Conservation (phyloP, 2,329 filamentous ascomycete species). For the Paradendryphiella salina region DNA sequence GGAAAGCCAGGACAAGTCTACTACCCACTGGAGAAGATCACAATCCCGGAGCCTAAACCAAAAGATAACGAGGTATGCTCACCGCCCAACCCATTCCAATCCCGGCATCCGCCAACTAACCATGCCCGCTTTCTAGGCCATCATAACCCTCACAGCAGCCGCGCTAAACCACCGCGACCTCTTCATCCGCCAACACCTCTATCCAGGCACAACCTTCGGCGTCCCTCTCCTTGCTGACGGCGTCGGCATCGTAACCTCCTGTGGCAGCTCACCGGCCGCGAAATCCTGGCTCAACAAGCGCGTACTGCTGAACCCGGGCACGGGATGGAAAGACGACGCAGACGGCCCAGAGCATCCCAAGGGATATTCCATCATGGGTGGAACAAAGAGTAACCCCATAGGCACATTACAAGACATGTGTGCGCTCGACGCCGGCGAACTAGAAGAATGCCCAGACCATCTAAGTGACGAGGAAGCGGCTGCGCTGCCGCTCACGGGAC, state of each 20-base stretch:
- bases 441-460: conserved; percentile 76
- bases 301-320: conserved; percentile 77
- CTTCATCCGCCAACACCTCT: conserved; percentile 90
- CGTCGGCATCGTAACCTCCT: conserved; percentile 69
- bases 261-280: conserved; percentile 61
- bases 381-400: conserved; percentile 63
- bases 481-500: conserved; percentile 78
- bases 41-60: conserved; percentile 33
- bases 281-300: conserved; percentile 63
- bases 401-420: conserved; percentile 78
- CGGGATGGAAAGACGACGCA: conserved; percentile 72
- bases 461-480: conserved; percentile 75
- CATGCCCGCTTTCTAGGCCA: conserved; percentile 60
- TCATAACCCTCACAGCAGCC: conserved; percentile 75
- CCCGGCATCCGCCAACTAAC: neutral
- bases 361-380: conserved; percentile 69
- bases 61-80: conserved; percentile 36
- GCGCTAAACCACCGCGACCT: conserved; percentile 94
- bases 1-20: conserved; percentile 89
- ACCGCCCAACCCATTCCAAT: too few species aligned
- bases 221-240: conserved; percentile 82
- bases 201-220: conserved; percentile 80
- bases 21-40: conserved; percentile 61
- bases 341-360: conserved; percentile 70
- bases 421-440: conserved; percentile 68